These are phyloP conservation scores for Ophiostoma perfectum DNA, from an alignment of 2,329 filamentous ascomycete genomes.

Conservation along the genomic window DNA sequence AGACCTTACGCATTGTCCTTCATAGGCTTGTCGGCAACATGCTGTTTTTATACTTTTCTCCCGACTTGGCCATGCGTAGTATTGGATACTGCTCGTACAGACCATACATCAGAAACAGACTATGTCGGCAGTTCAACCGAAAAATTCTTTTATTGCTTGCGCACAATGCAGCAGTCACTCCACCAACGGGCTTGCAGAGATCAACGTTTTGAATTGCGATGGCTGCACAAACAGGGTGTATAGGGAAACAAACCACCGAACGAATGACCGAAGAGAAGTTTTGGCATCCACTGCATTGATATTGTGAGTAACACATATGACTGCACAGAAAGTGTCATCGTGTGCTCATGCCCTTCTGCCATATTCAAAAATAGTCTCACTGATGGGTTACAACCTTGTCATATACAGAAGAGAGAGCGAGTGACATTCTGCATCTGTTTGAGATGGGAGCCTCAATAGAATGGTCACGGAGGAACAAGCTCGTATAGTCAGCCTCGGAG, in stretches of 20 bases:
- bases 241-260: slow-evolving; percentile 19
- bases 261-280: background rate
- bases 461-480: background rate
- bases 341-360: background rate
- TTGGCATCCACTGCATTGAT: background rate
- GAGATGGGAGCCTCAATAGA: background rate
- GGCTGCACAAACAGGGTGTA: background rate
- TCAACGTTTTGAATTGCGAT: background rate
- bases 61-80: background rate
- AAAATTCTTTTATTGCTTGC: background rate
- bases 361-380: background rate
- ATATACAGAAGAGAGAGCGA: background rate
- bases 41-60: background rate
- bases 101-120: background rate
- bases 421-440: background rate
- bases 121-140: background rate
- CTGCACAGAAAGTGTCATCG: background rate
- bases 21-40: background rate
- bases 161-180: background rate
- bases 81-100: background rate
- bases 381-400: background rate
- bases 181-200: background rate
- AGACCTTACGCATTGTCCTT: background rate
- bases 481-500: background rate
- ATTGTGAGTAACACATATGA: background rate